phyloP scores from a whole-genome alignment of 139 green algal genomes.

The Chlorella vulgaris region DNA sequence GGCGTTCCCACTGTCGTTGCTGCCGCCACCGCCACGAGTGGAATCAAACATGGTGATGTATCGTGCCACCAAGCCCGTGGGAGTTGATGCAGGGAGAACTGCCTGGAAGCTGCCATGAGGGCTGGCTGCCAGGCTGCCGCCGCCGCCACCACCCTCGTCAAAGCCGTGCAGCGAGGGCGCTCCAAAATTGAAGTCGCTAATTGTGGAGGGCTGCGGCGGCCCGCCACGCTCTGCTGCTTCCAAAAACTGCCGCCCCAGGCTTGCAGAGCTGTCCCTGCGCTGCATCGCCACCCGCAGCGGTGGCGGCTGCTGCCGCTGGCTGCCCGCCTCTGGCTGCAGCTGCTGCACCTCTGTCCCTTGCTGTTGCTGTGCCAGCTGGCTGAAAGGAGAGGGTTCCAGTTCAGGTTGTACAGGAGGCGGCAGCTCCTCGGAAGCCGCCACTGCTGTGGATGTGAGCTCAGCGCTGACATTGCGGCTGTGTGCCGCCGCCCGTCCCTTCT shows the following conservation, averaged over 20 bases:
- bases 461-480: conserved; percentile 30
- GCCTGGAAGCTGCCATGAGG: not conserved
- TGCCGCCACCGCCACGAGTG: not conserved
- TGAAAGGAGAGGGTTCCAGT: not conserved
- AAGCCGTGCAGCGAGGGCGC: conserved; percentile 15
- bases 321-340: not conserved
- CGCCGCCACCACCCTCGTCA: not conserved
- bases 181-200: not conserved
- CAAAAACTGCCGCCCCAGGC: conserved; percentile 26
- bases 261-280: not conserved
- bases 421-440: not conserved
- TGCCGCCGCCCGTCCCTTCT: not conserved
- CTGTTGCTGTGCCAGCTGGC: not conserved
- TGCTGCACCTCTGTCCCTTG: not conserved
- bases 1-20: not conserved
- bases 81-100: not conserved
- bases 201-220: not conserved
- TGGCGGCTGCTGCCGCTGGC: not conserved
- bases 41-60: conserved; percentile 37
- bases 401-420: not conserved
- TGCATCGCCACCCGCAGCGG: not conserved
- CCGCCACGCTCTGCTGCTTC: not conserved
- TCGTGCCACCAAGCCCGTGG: conserved; percentile 38
- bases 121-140: not conserved
- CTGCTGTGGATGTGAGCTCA: not conserved